Base-by-base conservation (phyloP, 2,329 filamentous ascomycete genomes). In the Drechslerella dactyloides region DNA sequence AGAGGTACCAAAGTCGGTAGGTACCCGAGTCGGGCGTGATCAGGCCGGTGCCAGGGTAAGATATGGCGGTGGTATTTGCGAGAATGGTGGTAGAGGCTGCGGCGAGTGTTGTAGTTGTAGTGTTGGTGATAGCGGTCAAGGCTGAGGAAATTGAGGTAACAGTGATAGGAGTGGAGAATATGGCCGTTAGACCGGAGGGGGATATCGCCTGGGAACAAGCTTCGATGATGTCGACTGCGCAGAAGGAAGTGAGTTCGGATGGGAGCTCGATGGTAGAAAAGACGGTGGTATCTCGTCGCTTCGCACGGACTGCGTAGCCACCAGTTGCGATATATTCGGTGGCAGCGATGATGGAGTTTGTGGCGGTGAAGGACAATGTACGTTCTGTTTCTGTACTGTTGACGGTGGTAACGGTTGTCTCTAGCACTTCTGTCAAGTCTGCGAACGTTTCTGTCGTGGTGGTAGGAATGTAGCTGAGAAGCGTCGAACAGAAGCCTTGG, bases 1-100 rank as follows among this genome's bases (percentile, higher is more conserved):
- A 69, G 19, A 69, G 37, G 17, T 58, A 59, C 65, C 65, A 69
- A n/a, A 44, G 35, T 2, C 27, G 53, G 53, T 69, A 69, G 8
- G 37, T 54, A 21, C 65, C 58, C 1, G 57, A 53, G 35, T 69
- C 65, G 11, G 37, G 37, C 1, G 42, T 13, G 8, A 69, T 23
- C 1, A 40, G 35, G 7, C 58, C 58, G 2, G 58, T 62, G 8
- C 65, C 65, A n/a, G 54, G 57, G 35, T 69, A 69, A 2, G 58
- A 51, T 37, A 69, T 69, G 30, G 61, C 35, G 17, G 65, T 63
- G 10, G 46, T 21, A 15, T 69, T 52, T 15, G 27, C 24, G 8
- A 69, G 17, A 24, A 58, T 62, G 8, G 65, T 63, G 1, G 53
- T 69, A 30, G 57, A 53, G 15, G 48, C 58, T 2, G 52, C 44